These are phyloP conservation scores for Samsoniella hepiali DNA, from an alignment of 2,329 filamentous ascomycete genomes.

Conservation along the genomic window DNA sequence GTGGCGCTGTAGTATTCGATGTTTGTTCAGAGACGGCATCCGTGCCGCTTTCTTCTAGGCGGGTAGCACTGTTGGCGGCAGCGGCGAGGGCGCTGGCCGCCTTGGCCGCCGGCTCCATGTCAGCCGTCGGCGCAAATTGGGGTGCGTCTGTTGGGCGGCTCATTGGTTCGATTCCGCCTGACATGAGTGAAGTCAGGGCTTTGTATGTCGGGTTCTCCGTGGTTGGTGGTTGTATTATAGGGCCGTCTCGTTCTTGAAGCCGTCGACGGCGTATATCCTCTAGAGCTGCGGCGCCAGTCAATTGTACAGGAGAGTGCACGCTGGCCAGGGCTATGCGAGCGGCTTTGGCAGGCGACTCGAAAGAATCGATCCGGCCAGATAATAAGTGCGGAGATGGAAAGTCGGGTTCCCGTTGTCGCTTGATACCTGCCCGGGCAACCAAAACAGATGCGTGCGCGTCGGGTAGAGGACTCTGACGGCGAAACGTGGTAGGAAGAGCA, in stretches of 20 bases:
- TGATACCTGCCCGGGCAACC: conserved; percentile 24
- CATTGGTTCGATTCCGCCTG: conserved; percentile 49
- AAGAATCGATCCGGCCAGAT: conserved; percentile 31
- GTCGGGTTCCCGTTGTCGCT: conserved; percentile 48
- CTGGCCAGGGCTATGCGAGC: conserved; percentile 47
- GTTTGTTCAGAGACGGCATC: conserved; percentile 45
- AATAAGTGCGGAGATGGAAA: conserved; percentile 38
- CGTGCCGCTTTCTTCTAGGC: conserved; percentile 34
- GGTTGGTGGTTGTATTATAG: conserved; percentile 40
- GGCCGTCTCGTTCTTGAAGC: conserved; percentile 2
- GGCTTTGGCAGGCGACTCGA: conserved; percentile 52
- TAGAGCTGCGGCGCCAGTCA: conserved; percentile 53
- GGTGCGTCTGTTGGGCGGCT: conserved; percentile 55
- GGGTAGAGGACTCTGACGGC: conserved; percentile 1
- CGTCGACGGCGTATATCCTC: conserved; percentile 31
- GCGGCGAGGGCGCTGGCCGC: conserved; percentile 33
- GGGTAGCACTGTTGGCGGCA: conserved; percentile 32
- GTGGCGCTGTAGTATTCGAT: conserved; percentile 37
- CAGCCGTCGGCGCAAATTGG: conserved; percentile 41
- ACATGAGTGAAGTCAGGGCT: conserved; percentile 52
- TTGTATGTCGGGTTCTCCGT: conserved; percentile 55
- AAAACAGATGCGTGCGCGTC: conserved; percentile 29
- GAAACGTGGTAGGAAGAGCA: conserved; percentile 2
- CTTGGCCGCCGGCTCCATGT: conserved; percentile 42
- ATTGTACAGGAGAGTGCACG: conserved; percentile 43